Base-by-base conservation (phyloP, 2,329 filamentous ascomycete genomes). In the Eutypa lata region DNA sequence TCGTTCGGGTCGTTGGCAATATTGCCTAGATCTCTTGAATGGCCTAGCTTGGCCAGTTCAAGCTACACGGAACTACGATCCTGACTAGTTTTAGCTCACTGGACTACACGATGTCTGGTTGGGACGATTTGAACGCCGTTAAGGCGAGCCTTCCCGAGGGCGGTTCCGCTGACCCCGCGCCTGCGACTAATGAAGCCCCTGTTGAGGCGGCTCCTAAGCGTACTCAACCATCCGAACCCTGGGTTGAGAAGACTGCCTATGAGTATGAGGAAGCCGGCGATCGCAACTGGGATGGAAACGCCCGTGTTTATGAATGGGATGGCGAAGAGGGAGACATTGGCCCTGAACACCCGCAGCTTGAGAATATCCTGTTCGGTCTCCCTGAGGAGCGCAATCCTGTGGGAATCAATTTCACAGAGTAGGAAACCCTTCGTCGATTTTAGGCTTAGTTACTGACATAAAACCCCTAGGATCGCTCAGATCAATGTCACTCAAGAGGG, bases 311-410 rank as follows among this genome's bases (percentile, higher is more conserved):
- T 62, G 83, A 92, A 64, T 97, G 89, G 88, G 79, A 85, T 18
- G 91, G 91, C 11, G 90, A 96, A 2, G 89, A 81, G 60, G 94
- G 93, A 2, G 93, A 97, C 40, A 77, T 99, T 50, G 93, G 88
- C 7, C 91, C 91, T 0, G 76, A 76, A 48, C 81, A 86, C 50
- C 75, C 80, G 0, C 81, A 84, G 47, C 81, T 99, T 0, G 93
- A 97, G 74, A 61, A 79, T 7, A 76, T 87, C 61, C 82, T 99
- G 7, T 99, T 95, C 53, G 84, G 84, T 4, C 68, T 74, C 51
- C 77, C 81, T 0, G 72, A 74, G 6, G 76, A 81, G 45, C 74
- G 81, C 26, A 67, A 66, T 48, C 59, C 73, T 68, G 50, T 64
- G 2, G 89, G 89, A 3, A 75, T 84, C 35, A 79, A 87, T 19